Conservation (phyloP, 108 stramenopile genomes). For the Nannochloropsis gaditana region DNA sequence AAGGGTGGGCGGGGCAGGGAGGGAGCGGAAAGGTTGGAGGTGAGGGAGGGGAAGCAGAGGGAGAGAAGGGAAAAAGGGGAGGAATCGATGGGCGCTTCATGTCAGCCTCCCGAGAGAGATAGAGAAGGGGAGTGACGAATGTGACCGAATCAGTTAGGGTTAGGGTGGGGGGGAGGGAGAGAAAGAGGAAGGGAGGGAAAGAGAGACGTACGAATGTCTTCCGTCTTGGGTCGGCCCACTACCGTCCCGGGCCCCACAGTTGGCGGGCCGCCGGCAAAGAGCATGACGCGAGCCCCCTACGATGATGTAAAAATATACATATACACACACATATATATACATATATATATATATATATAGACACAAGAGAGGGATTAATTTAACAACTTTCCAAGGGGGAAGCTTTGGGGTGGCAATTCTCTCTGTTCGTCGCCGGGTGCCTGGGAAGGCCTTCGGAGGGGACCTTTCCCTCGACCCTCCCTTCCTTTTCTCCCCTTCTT, state of each 20-base stretch:
- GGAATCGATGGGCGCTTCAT: background rate
- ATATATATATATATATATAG: background rate
- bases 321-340: background rate
- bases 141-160: no score
- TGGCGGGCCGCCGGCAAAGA: constrained; percentile 91
- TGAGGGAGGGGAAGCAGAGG: background rate
- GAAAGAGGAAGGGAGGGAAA: background rate
- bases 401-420: no score
- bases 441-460: no score
- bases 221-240: constrained; percentile 70
- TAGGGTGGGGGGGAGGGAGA: background rate
- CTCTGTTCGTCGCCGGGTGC: no score
- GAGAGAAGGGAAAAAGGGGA: background rate
- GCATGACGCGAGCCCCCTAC: constrained; percentile 82
- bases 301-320: background rate
- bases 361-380: background rate
- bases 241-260: constrained; percentile 91
- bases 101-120: no score
- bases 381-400: no score
- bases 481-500: background rate
- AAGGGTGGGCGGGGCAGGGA: background rate
- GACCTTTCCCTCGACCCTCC: background rate
- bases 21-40: background rate
- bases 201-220: constrained; percentile 19
- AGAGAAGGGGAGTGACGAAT: no score